Base-by-base conservation (phyloP, 768 basidiomycete genomes). In the Mycena capillaripes region DNA sequence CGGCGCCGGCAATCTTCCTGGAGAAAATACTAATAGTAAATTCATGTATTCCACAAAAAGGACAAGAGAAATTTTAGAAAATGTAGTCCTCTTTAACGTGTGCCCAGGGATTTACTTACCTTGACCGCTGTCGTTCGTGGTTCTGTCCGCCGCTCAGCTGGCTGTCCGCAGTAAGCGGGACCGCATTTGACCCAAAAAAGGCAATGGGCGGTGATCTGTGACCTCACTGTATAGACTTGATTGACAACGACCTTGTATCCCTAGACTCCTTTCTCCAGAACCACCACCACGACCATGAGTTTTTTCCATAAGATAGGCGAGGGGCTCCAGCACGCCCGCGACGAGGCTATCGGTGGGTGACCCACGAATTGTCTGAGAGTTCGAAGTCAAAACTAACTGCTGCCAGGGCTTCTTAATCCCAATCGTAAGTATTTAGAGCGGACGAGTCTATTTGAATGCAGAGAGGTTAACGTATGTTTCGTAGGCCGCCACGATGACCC, bases 401-500 rank as follows among this genome's bases (percentile, higher is more conserved):
- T 71, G 40, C 25, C 62, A 88, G 88, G 88, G 27, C 72, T 81
- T 16, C 78, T 81, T 74, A 84, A 87, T 65, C 87, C 88, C 1
- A 88, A 89, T 77, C 84, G 88, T 87, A 75, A 23, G 85, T 76
- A 14, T 7, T 30, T 4, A 27, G 10, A 48, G n/a, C n/a, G n/a
- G n/a, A n/a, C n/a, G n/a, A 40, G 12, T 12, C n/a, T 50, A 52
- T 66, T 23, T 3, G 36, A 27, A 19, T 2, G 5, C 1, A 8
- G 5, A 30, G 21, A 9, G 61, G 40, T 55, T 53, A n/a, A 40
- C 25, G 42, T 40, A 36, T 5, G 17, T 7, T 53, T 16, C 52
- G 11, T 34, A 87, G 87, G 89, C 58, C 91, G 94, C 42, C 95
- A 96, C 78, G 93, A 96, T 76, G 89, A 89, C 58, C 90, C 92